A percentile compares a stretch with the other conserved stretches of the same genome.
Evolutionary conservation across 2,329 filamentous ascomycete species (phyloP).

Genomic region (Chalaropsis ovoidea): DNA sequence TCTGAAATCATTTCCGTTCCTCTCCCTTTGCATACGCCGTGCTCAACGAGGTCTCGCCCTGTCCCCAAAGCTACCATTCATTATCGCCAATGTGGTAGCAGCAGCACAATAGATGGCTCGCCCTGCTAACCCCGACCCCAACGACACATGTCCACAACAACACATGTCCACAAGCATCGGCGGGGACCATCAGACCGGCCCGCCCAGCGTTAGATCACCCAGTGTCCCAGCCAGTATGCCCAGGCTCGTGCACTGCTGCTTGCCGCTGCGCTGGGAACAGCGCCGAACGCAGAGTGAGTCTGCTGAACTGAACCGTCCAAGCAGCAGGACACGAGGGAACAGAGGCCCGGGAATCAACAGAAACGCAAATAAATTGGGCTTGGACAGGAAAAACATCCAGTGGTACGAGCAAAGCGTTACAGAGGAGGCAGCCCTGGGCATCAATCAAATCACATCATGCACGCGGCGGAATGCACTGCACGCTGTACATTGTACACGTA

Average conservation of each 20-base stretch:
- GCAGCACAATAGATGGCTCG: too few species aligned
- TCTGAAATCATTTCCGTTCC: background rate
- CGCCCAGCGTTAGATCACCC: background rate
- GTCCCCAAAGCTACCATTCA: background rate
- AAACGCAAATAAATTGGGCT: background rate
- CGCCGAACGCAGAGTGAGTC: background rate
- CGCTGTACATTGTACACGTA: background rate
- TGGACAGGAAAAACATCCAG: background rate
- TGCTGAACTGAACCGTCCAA: background rate
- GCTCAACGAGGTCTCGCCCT: background rate
- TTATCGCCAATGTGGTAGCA: background rate
- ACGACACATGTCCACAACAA: background rate
- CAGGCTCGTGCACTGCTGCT: background rate
- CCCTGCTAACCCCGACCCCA: background rate
- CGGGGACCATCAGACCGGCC: slow-evolving; percentile 7
- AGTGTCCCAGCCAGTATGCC: slow-evolving; percentile 3
- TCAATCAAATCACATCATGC: too few species aligned
- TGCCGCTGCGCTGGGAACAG: background rate
- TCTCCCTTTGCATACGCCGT: too few species aligned
- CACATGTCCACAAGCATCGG: background rate
- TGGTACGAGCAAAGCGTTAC: background rate
- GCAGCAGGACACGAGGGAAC: background rate
- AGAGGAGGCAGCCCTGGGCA: background rate
- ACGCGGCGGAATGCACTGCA: background rate
- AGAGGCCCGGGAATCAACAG: background rate